Evolutionary conservation across 1,139 yeast species (phyloP).

Genomic region (Pichia sp.): DNA sequence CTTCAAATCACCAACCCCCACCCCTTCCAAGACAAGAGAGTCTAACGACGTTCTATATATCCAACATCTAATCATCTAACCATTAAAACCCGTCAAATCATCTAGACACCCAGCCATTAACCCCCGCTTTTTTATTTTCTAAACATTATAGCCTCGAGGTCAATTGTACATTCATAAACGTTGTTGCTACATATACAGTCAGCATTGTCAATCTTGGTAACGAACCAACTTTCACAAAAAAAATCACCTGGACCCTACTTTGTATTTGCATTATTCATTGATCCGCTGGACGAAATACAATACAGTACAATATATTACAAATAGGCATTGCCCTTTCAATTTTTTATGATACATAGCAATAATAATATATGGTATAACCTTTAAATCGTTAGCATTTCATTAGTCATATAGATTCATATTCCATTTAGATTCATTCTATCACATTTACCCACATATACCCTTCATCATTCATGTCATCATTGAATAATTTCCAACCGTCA

Average conservation of each 20-base stretch:
- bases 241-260: background rate
- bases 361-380: background rate
- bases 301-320: background rate
- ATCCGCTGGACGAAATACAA: background rate
- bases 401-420: background rate
- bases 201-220: background rate
- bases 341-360: background rate
- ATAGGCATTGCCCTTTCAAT: background rate
- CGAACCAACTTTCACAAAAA: background rate
- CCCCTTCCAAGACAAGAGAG: background rate
- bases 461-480: conserved; percentile 10
- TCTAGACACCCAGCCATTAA: background rate
- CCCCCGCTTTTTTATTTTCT: background rate
- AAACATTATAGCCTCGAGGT: background rate
- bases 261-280: background rate
- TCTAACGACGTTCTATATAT: too few species aligned
- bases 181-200: background rate
- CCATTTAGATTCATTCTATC: background rate
- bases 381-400: background rate
- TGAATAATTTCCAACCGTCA: conserved; percentile 12
- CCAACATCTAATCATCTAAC: background rate
- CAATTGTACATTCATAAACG: background rate
- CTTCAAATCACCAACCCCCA: background rate
- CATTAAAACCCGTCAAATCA: background rate
- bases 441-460: background rate